Base-by-base conservation (phyloP, 495 filamentous ascomycete genomes). In the Daldinia grandis region DNA sequence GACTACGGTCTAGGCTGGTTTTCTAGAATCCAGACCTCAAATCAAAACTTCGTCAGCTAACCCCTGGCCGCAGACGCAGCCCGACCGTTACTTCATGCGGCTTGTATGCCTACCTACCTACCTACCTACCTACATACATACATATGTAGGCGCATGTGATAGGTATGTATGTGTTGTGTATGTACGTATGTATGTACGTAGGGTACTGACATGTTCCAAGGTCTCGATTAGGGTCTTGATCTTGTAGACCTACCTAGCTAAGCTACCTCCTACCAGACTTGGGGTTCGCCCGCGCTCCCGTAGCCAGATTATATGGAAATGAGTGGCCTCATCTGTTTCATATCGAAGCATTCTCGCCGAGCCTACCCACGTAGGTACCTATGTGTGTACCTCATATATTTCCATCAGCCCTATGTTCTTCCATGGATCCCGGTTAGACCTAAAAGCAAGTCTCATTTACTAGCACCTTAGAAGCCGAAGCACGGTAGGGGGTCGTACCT, bases 1-100 rank as follows among this genome's bases (percentile, higher is more conserved):
- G 71, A 69, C 66, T 56, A 60, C 66, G 63, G 56, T 73, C 70
- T 69, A 73, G 70, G 62, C 65, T 65, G 6, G 4, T 0, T 35
- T 53, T 68, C 60, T 61, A 72, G 65, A 73, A 69, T 73, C 64
- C 55, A 54, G 35, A 61, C 60, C 60, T 60, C 40, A 53, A 62
- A 21, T 42, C 28, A 31, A 31, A 60, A 62, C 53, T 54, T 65
- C 57, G 61, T 60, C 44, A 57, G 38, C 37, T 7, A 62, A 62
- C 69, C 69, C 64, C 64, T 47, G 5, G 64, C 61, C 55, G 57
- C 70, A 73, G 62, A 62, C 35, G 62, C 61, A 68, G 58, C 57
- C 58, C 61, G 57, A 54, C 65, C 58, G 65, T 73, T 59, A 54
- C 65, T 62, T 40, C 56, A 58, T 51, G 65, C 60, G 50, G 64